Base-by-base conservation (phyloP, 305 asterid genomes). In the Fraxinus greggii region DNA sequence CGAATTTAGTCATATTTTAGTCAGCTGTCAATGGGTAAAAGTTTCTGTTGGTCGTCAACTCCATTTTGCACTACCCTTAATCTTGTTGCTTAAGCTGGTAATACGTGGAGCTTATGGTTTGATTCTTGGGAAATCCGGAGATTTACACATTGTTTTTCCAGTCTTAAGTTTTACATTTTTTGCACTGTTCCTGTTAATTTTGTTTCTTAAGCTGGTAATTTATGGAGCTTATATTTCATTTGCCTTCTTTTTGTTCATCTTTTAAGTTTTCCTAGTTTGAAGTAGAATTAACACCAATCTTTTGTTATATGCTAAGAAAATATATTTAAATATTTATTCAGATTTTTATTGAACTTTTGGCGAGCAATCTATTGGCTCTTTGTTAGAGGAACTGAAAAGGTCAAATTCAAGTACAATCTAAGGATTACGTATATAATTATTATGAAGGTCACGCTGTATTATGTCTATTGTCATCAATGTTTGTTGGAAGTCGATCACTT, bases 81-180 rank as follows among this genome's bases (percentile, higher is more conserved):
- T 70, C 61, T 79, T 84, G 51, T 76, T 82, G 84, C 21, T 80
- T 65, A 31, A 56, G 65, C 69, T 82, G 82, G 74, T 4, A 54
- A 42, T 51, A 10, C 48, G 76, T 76, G 67, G 56, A 51, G 33
- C 61, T 32, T 28, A 15, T 29, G 75, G 40, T 69, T 69, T 69
- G 23, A 28, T 67, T 67, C 38, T 67, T 67, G 35, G 36, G 36
- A 10, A 67, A 13, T 69, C 75, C n/a, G 21, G 75, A 28, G 75
- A 69, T 69, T 69, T 31, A 29, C 36, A 15, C 75, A 35, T 65
- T 65, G 19, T 23, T 63, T 69, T 69, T 69, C 40, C 38, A 29
- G 23, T 31, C 38, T 69, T 51, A 3, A 28, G 75, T 69, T 69
- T 28, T 65, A 31, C 19, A 1, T 6, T 29, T 67, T 31, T 69